Base-by-base conservation (phyloP, 257 asterid genomes). In the Solanum etuberosum region DNA sequence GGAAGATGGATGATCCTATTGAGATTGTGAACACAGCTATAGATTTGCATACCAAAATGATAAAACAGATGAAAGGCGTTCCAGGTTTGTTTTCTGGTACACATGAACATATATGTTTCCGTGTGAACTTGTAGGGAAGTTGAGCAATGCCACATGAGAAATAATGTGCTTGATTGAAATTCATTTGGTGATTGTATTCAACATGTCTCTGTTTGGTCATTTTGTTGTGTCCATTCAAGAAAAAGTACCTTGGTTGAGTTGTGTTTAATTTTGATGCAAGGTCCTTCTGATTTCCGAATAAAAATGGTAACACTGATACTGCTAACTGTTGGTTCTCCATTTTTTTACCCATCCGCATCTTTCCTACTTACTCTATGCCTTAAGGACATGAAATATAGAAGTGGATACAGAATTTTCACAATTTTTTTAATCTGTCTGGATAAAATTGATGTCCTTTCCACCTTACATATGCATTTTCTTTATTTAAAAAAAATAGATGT, bases 1-100 rank as follows among this genome's bases (percentile, higher is more conserved):
- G 99, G 99, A 97, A 97, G 92, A 97, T 97, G 99, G 99, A 96
- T 83, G 98, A 94, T 88, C 99, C 99, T 74, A 23, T 95, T 91
- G 96, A 91, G 88, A 97, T 96, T 48, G 98, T 96, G 80, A 90
- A 96, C 83, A 93, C 99, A 37, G 98, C 99, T 88, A 92, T 97
- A 18, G 95, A 96, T 80, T 93, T 95, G 70, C 99, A 97, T 88
- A 92, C 94, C 37, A 97, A 97, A 90, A 96, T 97, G 99, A 97
- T 97, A 86, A 9, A 40, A 9, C 43, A 0, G 43, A 40, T 40
- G 43, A 40, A 40, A 40, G 43, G 4, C 0, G 43, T 40, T 40
- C 43, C 43, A 65, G 99, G 99, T 93, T 85, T 73, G 89, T 85
- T 87, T 78, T 63, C 16, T 51, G 54, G 70, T 87, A 31, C 85